Conservation (phyloP, 2,329 filamentous ascomycete genomes). For the Hymenoscyphus fructigenus region DNA sequence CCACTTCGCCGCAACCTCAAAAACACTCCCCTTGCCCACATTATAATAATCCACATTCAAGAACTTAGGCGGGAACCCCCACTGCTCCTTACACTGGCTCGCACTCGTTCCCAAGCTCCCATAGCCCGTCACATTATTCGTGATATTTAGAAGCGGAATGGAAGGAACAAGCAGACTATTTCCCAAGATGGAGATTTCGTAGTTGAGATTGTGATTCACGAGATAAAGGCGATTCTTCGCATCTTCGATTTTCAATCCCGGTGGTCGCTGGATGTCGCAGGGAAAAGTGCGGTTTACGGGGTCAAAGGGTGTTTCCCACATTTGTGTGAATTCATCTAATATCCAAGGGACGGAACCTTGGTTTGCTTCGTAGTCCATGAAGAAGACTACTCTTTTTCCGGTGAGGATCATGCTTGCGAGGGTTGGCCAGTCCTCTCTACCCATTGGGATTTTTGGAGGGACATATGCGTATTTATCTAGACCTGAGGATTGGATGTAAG, state of each 20-base stretch:
- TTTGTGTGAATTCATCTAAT: slow-evolving; percentile 80
- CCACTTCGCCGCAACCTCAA: slow-evolving; percentile 66
- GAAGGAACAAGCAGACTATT: slow-evolving; percentile 69
- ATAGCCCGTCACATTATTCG: slow-evolving; percentile 64
- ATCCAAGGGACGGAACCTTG: slow-evolving; percentile 79
- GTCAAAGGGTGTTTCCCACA: slow-evolving; percentile 86
- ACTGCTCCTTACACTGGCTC: slow-evolving; percentile 59
- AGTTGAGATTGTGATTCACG: slow-evolving; percentile 89
- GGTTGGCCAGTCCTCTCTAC: slow-evolving; percentile 77
- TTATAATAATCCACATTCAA: slow-evolving; percentile 88
- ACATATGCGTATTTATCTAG: slow-evolving; percentile 72
- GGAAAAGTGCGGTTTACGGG: slow-evolving; percentile 63
- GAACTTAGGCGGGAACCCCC: slow-evolving; percentile 72
- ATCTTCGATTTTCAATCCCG: slow-evolving; percentile 54
- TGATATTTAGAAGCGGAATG: slow-evolving; percentile 65
- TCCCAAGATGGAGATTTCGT: slow-evolving; percentile 67
- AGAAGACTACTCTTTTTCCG: slow-evolving; percentile 72
- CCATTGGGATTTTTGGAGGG: slow-evolving; percentile 70
- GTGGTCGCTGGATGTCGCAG: slow-evolving; percentile 76
- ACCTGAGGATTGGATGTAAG: slow-evolving; percentile 69
- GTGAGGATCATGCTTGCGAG: slow-evolving; percentile 72
- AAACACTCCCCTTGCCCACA: slow-evolving; percentile 65
- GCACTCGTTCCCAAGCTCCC: slow-evolving; percentile 67
- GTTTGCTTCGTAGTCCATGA: slow-evolving; percentile 80
- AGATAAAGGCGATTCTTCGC: slow-evolving; percentile 70